Evolutionary conservation across 805 yeast genomes (phyloP), one percentile per base, ranked within the genome.

Genomic region (Jamesozyma jinghongensis): DNA sequence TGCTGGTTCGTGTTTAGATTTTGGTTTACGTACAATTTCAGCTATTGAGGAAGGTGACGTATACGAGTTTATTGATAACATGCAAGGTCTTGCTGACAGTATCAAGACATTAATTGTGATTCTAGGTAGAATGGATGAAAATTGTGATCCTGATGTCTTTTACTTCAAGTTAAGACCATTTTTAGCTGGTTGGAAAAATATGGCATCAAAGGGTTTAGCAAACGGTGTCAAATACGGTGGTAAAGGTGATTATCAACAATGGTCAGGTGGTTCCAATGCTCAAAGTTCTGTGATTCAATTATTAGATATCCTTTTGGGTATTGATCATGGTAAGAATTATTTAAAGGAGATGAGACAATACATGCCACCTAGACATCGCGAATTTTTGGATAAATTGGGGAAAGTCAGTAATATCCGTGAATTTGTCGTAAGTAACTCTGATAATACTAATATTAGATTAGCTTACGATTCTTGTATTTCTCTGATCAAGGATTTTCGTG

Each of bases 141-240:
- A 82, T 82, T 85, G 96, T 61, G 95, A 87, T 56, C 97, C 97
- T 3, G 94, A 86, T 57, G 79, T 83, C 3, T 88, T 90, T 59
- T 88, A 85, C 62, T 84, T 74, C 66, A 74, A 90, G 45, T 73
- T 88, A 35, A 72, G 97, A 54, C 97, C 97, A 1, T 88, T 74
- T 52, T 66, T 90, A 48, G 95, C 96, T 1, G 97, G 97, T 2
- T 90, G 96, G 94, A 79, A 79, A 56, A 85, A 85, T 54, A 88
- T 90, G 96, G 76, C 74, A 19, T 85, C 77, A 41, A 87, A 81
- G 2, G 97, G 97, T 0, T 69, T 88, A 43, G 78, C 79, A 12
- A 62, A 78, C 43, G 97, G 97, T 1, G 80, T 88, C 1, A 66
- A 70, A 37, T 88, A 88, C 56, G 94, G 94, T 19, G 68, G 73